Evolutionary conservation across 495 filamentous ascomycete genomes (phyloP).

Genomic region (Cercophora scortea): DNA sequence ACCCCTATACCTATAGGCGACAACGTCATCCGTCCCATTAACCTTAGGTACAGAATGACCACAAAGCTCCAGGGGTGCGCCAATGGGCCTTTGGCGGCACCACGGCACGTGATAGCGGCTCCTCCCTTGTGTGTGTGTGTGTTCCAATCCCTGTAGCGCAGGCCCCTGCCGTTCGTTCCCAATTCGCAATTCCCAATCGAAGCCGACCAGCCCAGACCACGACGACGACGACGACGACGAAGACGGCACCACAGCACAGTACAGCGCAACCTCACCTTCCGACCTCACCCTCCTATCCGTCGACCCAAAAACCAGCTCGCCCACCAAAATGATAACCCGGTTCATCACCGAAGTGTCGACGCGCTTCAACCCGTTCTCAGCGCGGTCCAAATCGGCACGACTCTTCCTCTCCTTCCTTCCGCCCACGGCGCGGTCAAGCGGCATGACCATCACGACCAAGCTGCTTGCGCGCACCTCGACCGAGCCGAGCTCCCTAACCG

Average conservation of each 20-base stretch:
- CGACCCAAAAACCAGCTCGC: background rate
- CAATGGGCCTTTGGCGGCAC: background rate
- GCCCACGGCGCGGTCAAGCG: conserved; percentile 56
- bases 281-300: background rate
- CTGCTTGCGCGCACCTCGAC: conserved; percentile 61
- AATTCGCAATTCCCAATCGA: too few relatives aligned
- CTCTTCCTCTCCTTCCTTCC: conserved; percentile 85
- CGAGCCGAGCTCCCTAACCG: conserved; percentile 52
- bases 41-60: too few relatives aligned
- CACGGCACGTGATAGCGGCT: background rate
- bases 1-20: background rate
- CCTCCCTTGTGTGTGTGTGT: background rate
- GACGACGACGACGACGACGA: background rate
- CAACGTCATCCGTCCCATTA: background rate
- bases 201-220: background rate
- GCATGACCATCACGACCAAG: conserved; percentile 71
- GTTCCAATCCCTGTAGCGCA: background rate
- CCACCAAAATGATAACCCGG: conserved; percentile 69
- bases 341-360: conserved; percentile 78
- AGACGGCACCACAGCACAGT: background rate
- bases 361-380: conserved; percentile 86
- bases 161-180: too few relatives aligned
- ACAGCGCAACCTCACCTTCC: background rate
- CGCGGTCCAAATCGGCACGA: conserved; percentile 67
- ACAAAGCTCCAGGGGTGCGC: background rate